Percentiles rank a stretch among this genome's conserved stretches.
Evolutionary conservation across 257 asterid species (phyloP).

Genomic region (Nemophila menziesii): DNA sequence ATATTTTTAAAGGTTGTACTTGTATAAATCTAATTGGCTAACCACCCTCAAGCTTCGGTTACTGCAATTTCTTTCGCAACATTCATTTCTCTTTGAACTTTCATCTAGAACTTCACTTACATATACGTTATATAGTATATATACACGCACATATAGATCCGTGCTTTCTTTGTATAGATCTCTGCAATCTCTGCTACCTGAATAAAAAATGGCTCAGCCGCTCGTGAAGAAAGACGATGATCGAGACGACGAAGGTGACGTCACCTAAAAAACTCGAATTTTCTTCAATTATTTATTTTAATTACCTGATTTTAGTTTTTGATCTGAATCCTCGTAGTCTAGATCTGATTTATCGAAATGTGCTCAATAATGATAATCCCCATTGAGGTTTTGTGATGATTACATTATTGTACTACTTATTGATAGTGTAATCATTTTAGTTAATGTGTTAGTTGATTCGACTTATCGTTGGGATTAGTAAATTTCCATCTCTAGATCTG

Average conservation of each 20-base stretch:
- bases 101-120: background rate
- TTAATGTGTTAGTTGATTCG: background rate
- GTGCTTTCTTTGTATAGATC: constrained; percentile 9
- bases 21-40: background rate
- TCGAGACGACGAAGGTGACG: constrained; percentile 40
- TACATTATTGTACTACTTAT: background rate
- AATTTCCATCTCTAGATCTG: constrained; percentile 3
- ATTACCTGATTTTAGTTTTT: background rate
- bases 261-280: background rate
- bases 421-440: background rate
- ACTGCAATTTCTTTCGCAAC: background rate
- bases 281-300: constrained; percentile 4
- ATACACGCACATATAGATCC: constrained; percentile 12
- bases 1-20: no score
- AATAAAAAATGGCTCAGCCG: constrained; percentile 35
- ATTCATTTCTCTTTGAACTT: background rate
- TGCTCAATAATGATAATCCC: background rate
- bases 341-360: constrained; percentile 3
- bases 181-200: background rate
- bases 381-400: background rate
- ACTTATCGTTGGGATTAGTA: background rate
- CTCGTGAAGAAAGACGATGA: constrained; percentile 42
- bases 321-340: constrained; percentile 8
- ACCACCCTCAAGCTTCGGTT: background rate
- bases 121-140: background rate